A percentile compares a stretch with the other conserved stretches of the same genome.
These are phyloP conservation scores for Turritis glabra DNA, from an alignment of 345 rosid species.

Conservation along the genomic window DNA sequence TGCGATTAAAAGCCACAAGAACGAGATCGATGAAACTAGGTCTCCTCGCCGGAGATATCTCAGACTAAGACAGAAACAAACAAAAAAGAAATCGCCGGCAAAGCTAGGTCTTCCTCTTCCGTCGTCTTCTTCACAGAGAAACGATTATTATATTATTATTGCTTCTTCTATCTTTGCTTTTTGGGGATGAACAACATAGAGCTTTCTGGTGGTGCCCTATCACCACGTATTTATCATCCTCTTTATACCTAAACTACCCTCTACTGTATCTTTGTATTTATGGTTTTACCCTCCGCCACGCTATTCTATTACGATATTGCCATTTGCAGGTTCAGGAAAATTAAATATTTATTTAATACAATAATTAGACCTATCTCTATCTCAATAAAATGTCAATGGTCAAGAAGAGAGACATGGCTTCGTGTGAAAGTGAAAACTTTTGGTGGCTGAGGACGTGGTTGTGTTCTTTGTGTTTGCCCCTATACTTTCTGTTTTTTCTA, in stretches of 20 bases:
- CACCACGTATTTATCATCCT: constrained; percentile 40
- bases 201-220: constrained; percentile 33
- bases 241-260: constrained; percentile 35
- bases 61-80: background rate
- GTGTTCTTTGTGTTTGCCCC: background rate
- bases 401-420: background rate
- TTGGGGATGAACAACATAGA: constrained; percentile 36
- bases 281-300: constrained; percentile 8
- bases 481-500: too few species aligned
- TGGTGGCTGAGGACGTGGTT: background rate
- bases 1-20: background rate
- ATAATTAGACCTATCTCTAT: background rate
- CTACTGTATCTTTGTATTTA: background rate
- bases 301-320: background rate
- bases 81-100: background rate
- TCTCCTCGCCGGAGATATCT: background rate
- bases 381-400: background rate
- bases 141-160: background rate
- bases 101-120: constrained; percentile 19
- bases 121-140: constrained; percentile 20
- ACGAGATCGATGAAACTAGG: background rate
- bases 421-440: background rate
- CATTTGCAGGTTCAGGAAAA: background rate
- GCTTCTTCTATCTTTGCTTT: background rate
- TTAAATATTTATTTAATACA: background rate